Percentiles rank a stretch among this genome's conserved stretches.
phyloP scores from a whole-genome alignment of 2,329 filamentous ascomycete genomes.

The Nemania serpens region DNA sequence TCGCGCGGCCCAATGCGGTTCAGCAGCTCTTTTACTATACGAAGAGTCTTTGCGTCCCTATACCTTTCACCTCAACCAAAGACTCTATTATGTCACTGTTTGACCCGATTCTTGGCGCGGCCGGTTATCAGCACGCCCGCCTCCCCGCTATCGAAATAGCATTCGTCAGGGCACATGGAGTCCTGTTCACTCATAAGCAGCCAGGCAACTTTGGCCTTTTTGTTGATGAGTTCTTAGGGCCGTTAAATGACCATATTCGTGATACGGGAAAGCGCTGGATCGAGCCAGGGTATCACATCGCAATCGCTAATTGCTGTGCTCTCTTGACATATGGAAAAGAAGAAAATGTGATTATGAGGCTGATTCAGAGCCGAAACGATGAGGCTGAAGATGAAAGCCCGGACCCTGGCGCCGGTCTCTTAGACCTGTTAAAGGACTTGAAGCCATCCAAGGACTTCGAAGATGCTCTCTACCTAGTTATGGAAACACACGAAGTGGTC shows the following conservation, averaged over 20 bases:
- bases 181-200: conserved; percentile 62
- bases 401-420: conserved; percentile 32
- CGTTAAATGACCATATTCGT: conserved; percentile 63
- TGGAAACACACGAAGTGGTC: conserved; percentile 44
- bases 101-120: conserved; percentile 55
- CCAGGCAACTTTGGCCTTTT: conserved; percentile 52
- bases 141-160: conserved; percentile 57
- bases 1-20: conserved; percentile 70
- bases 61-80: conserved; percentile 69
- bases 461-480: conserved; percentile 33
- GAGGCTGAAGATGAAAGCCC: conserved; percentile 32
- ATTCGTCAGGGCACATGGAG: conserved; percentile 67
- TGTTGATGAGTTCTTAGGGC: conserved; percentile 53
- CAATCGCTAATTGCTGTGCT: conserved; percentile 58
- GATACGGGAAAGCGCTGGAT: conserved; percentile 57
- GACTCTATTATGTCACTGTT: conserved; percentile 75
- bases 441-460: conserved; percentile 30
- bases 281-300: conserved; percentile 59
- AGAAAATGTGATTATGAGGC: conserved; percentile 52
- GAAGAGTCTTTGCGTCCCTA: conserved; percentile 70
- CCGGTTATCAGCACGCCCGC: conserved; percentile 41
- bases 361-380: conserved; percentile 42
- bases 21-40: conserved; percentile 75
- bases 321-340: conserved; percentile 59
- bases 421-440: conserved; percentile 14